Evolutionary conservation across 78 protist genomes (phyloP), one percentile per base, ranked within the genome.

Genomic region (Monosiga brevicollis): DNA sequence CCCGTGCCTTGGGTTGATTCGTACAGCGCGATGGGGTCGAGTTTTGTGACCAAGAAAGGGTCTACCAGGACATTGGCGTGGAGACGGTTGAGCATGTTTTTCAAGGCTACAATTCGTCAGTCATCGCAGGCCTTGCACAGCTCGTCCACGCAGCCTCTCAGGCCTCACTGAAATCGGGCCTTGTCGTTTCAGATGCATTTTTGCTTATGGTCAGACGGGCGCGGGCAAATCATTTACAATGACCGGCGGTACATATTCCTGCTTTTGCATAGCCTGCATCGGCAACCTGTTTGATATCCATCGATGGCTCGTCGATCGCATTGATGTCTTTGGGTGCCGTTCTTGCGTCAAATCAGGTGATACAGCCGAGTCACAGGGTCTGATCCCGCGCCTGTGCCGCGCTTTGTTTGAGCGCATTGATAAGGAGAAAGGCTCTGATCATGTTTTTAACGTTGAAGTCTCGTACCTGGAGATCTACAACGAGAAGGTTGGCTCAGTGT

Each of bases 201-300:
- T 93, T 29, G 95, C 95, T 38, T 93, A 90, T 55, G 95, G 95
- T 0, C 92, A 87, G 54, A 89, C 92, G 40, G 92, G 92, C 15
- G 26, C 87, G 24, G 92, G 92, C 39, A 89, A 89, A 70, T 85
- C 93, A 10, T 79, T 41, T 62, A 77, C 81, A 0, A 77, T 77
- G 81, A 77, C 42, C 72, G 81, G 81, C 6, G 38, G 25, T n/a
- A 29, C 73, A n/a, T n/a, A n/a, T n/a, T n/a, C n/a, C n/a, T n/a
- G n/a, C n/a, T n/a, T n/a, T n/a, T n/a, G n/a, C n/a, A n/a, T n/a
- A n/a, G n/a, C n/a, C n/a, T n/a, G n/a, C n/a, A n/a, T n/a, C n/a
- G n/a, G n/a, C n/a, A n/a, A n/a, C n/a, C n/a, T n/a, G n/a, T n/a
- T n/a, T n/a, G n/a, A n/a, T n/a, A n/a, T n/a, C n/a, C n/a, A n/a